Conservation (phyloP, 2,329 filamentous ascomycete genomes). For the Alternaria tenuissima region DNA sequence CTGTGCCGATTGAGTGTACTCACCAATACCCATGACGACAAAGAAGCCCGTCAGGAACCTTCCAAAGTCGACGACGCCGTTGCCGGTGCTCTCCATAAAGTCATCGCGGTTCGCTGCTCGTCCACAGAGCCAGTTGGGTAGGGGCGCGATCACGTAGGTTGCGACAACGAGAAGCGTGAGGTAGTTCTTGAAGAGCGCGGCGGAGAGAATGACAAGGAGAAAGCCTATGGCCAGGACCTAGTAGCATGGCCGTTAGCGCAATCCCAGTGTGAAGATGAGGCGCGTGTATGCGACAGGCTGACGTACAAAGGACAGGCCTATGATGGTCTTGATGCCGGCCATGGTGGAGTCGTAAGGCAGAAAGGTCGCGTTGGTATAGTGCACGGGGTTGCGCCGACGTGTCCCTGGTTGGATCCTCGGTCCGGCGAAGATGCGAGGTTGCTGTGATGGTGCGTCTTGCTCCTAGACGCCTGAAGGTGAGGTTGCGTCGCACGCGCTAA, state of each 20-base stretch:
- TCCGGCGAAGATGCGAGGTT: constrained; percentile 15
- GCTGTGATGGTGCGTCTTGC: constrained; percentile 10
- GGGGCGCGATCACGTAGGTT: constrained; percentile 90
- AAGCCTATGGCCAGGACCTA: constrained; percentile 96
- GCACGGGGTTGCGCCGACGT: background rate
- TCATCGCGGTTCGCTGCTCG: constrained; percentile 92
- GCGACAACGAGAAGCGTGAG: constrained; percentile 94
- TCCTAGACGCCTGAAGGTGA: constrained; percentile 9
- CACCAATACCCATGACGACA: constrained; percentile 97
- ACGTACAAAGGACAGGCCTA: constrained; percentile 92
- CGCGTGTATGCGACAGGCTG: constrained; percentile 29
- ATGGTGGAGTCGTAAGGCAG: constrained; percentile 56
- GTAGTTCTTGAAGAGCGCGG: constrained; percentile 93
- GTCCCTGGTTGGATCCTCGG: constrained; percentile 4
- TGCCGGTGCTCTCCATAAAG: constrained; percentile 86
- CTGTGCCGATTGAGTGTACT: constrained; percentile 49
- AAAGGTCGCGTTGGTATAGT: background rate
- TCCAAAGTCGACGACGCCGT: constrained; percentile 88
- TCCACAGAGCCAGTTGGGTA: constrained; percentile 96
- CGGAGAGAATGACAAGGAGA: constrained; percentile 97
- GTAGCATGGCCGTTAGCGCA: constrained; percentile 9
- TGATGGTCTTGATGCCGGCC: constrained; percentile 98
- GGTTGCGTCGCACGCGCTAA: constrained; percentile 15
- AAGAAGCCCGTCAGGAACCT: constrained; percentile 94
- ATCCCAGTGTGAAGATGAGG: constrained; percentile 1